These are phyloP conservation scores for Penicillium sp. DNA, from an alignment of 2,329 filamentous ascomycete species.

Conservation along the genomic window DNA sequence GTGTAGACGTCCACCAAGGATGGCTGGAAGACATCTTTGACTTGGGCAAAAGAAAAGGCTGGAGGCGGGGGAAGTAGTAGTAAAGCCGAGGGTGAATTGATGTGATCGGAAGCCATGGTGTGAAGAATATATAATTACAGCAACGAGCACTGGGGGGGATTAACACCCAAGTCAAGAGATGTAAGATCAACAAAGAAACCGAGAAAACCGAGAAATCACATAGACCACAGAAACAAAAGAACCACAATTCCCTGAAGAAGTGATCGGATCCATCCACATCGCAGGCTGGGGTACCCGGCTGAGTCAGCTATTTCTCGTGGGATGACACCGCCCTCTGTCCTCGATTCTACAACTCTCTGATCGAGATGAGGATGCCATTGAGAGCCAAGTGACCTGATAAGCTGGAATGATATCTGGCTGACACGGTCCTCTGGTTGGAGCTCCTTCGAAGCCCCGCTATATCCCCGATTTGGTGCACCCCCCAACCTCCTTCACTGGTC, in stretches of 20 bases:
- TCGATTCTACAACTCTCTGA: constrained; percentile 3
- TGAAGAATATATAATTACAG: constrained; percentile 2
- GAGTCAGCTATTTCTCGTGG: constrained; percentile 2
- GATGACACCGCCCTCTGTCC: constrained; percentile 3
- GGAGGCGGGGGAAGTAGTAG: constrained; percentile 57
- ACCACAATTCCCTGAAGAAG: neutral
- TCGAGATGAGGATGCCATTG: constrained; percentile 17
- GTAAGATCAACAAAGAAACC: neutral
- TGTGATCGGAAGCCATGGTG: constrained; percentile 21
- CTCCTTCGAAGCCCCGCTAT: constrained; percentile 36
- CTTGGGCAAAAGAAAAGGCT: constrained; percentile 43
- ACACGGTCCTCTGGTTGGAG: constrained; percentile 36
- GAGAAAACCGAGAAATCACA: neutral
- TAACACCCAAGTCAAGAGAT: neutral
- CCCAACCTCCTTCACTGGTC: constrained; percentile 3
- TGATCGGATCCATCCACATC: constrained; percentile 4
- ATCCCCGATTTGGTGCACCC: constrained; percentile 8
- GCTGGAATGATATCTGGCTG: constrained; percentile 8
- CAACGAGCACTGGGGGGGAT: neutral
- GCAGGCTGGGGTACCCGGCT: constrained; percentile 1
- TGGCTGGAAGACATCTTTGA: constrained; percentile 54
- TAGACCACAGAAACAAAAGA: neutral
- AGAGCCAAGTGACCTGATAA: constrained; percentile 35
- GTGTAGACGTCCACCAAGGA: constrained; percentile 49
- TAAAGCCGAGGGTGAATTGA: constrained; percentile 34